phyloP scores from a whole-genome alignment of 176 grass and related monocot species.

The Cymbopogon citratus region DNA sequence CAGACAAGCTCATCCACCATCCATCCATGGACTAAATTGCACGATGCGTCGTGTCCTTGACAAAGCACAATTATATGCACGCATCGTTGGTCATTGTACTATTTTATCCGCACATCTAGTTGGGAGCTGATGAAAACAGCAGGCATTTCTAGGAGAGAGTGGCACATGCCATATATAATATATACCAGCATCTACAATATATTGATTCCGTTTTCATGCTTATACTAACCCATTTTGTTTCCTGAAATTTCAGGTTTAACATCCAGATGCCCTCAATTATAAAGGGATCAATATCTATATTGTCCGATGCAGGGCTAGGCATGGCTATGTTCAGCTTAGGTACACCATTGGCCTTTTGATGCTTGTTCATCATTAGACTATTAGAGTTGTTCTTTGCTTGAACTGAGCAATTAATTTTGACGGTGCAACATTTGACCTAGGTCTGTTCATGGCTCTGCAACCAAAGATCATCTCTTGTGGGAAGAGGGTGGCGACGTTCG shows the following conservation, averaged over 20 bases:
- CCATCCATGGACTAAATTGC: neutral
- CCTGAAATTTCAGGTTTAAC: slow-evolving; percentile 58
- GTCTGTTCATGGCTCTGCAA: slow-evolving; percentile 97
- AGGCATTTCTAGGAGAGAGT: slow-evolving; percentile 27
- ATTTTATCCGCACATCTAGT: slow-evolving; percentile 5
- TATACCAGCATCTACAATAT: slow-evolving; percentile 1
- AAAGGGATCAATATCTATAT: slow-evolving; percentile 89
- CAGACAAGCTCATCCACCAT: neutral
- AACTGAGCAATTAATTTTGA: neutral
- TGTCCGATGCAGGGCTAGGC: slow-evolving; percentile 86
- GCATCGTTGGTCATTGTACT: slow-evolving; percentile 3
- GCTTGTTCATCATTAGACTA: neutral
- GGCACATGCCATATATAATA: slow-evolving; percentile 21
- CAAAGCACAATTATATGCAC: slow-evolving; percentile 9
- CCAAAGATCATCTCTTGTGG: slow-evolving; percentile 90
- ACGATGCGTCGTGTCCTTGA: slow-evolving; percentile 5
- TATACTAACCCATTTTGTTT: neutral
- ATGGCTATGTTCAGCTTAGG: slow-evolving; percentile 99
- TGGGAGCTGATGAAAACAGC: slow-evolving; percentile 21
- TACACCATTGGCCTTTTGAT: slow-evolving; percentile 11
- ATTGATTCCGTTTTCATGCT: neutral
- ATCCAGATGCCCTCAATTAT: slow-evolving; percentile 95
- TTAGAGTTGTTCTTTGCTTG: neutral
- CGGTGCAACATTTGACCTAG: slow-evolving; percentile 21
- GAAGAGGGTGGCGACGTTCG: slow-evolving; percentile 74